phyloP scores from a whole-genome alignment of 139 green algal species.

The Micractinium sp. region DNA sequence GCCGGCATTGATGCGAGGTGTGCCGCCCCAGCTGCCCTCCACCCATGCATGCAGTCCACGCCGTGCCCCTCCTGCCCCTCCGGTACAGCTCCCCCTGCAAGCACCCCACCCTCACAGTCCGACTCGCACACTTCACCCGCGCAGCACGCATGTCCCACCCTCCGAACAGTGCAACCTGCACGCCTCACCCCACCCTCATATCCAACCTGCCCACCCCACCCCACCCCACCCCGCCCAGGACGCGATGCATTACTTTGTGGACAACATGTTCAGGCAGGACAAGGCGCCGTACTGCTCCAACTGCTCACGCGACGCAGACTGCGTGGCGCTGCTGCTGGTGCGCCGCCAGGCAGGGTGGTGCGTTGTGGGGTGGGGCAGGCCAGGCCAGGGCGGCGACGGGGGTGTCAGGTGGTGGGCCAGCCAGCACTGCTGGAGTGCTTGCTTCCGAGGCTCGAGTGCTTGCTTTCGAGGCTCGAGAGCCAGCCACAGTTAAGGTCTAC shows the following conservation, averaged over 20 bases:
- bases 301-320: conserved; percentile 32
- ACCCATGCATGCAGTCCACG: no score
- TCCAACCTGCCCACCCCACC: no score
- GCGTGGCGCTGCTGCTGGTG: conserved; percentile 36
- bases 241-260: conserved; percentile 35
- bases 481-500: no score
- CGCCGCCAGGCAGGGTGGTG: background rate
- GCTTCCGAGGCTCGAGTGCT: background rate
- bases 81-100: no score
- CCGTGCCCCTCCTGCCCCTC: no score
- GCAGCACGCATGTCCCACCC: no score
- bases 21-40: background rate
- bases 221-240: background rate
- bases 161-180: no score
- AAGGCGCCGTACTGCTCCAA: conserved; percentile 38
- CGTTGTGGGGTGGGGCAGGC: background rate
- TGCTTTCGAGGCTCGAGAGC: background rate
- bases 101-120: no score
- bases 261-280: conserved; percentile 39
- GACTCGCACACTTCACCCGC: no score
- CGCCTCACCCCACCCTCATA: no score
- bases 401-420: background rate
- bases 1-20: background rate
- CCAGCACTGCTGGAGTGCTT: background rate
- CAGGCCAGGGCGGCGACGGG: background rate